Base-by-base conservation (phyloP, 2,329 filamentous ascomycete species). In the Pezicula neosporulosa region DNA sequence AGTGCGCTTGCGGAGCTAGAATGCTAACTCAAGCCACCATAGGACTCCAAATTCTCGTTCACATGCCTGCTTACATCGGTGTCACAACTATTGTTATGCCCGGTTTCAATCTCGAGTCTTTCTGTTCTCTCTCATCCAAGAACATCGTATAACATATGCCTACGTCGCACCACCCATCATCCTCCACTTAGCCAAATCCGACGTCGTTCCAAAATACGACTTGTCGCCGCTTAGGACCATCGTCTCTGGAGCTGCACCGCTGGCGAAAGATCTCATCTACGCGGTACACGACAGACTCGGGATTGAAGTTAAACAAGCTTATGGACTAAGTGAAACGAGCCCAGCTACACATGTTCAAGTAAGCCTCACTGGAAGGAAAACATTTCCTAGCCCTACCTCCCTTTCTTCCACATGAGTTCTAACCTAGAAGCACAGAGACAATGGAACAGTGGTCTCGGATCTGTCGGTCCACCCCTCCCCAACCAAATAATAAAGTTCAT, bases 151-250 rank as follows among this genome's bases (percentile, higher is more conserved):
- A 60, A 93, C 86, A 1, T 90, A 87, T 66, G 75, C 80, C 38
- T 95, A 91, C 65, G 79, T 95, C 8, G 89, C 90, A 0, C 91
- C 91, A 1, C 91, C 91, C 0, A 83, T 96, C 6, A 80, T 95
- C 1, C 77, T 96, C 8, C 79, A 85, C 1, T 78, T 96, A 1
- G 81, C 86, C 55, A 96, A 96, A 69, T 82, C 89, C 60, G 89
- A 90, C 0, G 63, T 83, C 5, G 85, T 96, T 8, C 80, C 81
- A 50, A 86, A 89, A 57, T 96, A 94, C 70, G 84, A 97, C 68
- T 76, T 96, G 37, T 84, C 81, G 16, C 85, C 80, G 7, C 63
- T 97, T 13, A 83, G 85, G 46, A 90, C 90, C 78, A 76, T 96
- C 73, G 92, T 90, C 68, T 92, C 82, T 2, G 92, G 89, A 21